These are phyloP conservation scores for Microdochium bolleyi DNA, from an alignment of 2,329 filamentous ascomycete genomes.

Conservation along the genomic window DNA sequence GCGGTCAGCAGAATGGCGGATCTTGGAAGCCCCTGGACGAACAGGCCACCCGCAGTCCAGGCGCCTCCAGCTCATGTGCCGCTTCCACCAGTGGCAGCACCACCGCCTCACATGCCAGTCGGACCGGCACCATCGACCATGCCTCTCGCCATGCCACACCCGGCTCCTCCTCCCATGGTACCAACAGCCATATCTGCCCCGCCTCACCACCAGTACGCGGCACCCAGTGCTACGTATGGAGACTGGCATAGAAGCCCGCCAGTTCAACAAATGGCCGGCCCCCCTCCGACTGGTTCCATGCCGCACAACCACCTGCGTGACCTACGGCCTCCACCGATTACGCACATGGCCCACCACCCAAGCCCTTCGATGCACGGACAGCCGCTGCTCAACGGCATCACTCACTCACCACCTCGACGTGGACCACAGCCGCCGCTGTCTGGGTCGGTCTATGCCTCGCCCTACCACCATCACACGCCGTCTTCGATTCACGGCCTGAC, in stretches of 20 bases:
- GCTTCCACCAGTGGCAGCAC: slow-evolving; percentile 3
- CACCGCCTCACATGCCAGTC: slow-evolving; percentile 15
- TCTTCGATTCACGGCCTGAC: slow-evolving; percentile 19
- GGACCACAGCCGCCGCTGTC: slow-evolving; percentile 28
- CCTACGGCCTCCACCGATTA: slow-evolving; percentile 40
- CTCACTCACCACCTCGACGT: slow-evolving; percentile 39
- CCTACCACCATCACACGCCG: slow-evolving; percentile 22
- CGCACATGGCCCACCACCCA: slow-evolving; percentile 32
- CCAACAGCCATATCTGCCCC: slow-evolving; percentile 24
- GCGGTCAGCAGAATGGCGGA: neutral
- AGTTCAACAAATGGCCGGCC: slow-evolving; percentile 43
- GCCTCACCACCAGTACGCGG: slow-evolving; percentile 28
- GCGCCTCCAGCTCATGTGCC: slow-evolving; percentile 2
- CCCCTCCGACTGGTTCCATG: slow-evolving; percentile 16
- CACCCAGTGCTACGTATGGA: slow-evolving; percentile 26
- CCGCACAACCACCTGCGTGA: slow-evolving; percentile 28
- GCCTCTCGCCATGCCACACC: slow-evolving; percentile 14
- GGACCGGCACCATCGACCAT: slow-evolving; percentile 13
- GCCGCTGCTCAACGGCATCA: slow-evolving; percentile 35
- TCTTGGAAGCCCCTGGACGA: neutral
- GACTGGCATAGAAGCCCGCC: slow-evolving; percentile 45
- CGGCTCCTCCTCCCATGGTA: slow-evolving; percentile 22
- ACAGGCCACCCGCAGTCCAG: neutral
- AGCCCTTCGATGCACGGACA: slow-evolving; percentile 33
- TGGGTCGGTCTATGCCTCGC: slow-evolving; percentile 29